Base-by-base conservation (phyloP, 1,284 basidiomycete species). In the Sphaerobolus stellatus region DNA sequence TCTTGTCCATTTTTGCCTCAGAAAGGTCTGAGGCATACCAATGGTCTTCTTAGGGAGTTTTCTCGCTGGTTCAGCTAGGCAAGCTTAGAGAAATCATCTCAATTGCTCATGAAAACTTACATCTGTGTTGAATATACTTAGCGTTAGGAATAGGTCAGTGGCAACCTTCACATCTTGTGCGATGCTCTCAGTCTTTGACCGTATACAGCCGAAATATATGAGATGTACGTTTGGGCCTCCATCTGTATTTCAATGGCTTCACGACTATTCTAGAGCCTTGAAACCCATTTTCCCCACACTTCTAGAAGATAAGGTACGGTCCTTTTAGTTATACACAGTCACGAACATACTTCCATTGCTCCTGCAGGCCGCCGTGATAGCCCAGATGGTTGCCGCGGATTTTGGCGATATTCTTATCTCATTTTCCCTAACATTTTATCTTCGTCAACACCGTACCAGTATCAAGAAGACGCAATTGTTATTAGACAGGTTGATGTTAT, bases 361-460 rank as follows among this genome's bases (percentile, higher is more conserved):
- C 14, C 33, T 11, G 18, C 34, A 48, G 47, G 5, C 22, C 13
- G 16, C 29, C 5, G 22, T 48, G 14, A 18, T 33, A n/a, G 31
- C 47, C 13, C 47, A 48, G 34, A 48, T 48, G 47, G 13, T 48
- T 11, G 31, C 27, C 18, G 47, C 47, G 3, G 47, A 48, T 24
- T n/a, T 48, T 9, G 47, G 47, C 28, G 47, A 48, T 48, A 2
- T 48, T 5, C 30, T 48, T 18, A 48, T 48, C 24, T 48, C 47
- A 9, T 9, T 48, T 7, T 48, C 47, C n/a, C 18, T 48, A 4
- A 31, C 27, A 28, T 48, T 31, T 13, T 48, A 48, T 14, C 20
- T 48, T 6, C 2, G 31, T 22, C 8, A 27, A 13, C 28, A 30
- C 18, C 47, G 47, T 20, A 29, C 47, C 11, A 31, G 47, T 25